These are phyloP conservation scores for Penicillium sp. DNA, from an alignment of 2,329 filamentous ascomycete genomes.

Conservation along the genomic window DNA sequence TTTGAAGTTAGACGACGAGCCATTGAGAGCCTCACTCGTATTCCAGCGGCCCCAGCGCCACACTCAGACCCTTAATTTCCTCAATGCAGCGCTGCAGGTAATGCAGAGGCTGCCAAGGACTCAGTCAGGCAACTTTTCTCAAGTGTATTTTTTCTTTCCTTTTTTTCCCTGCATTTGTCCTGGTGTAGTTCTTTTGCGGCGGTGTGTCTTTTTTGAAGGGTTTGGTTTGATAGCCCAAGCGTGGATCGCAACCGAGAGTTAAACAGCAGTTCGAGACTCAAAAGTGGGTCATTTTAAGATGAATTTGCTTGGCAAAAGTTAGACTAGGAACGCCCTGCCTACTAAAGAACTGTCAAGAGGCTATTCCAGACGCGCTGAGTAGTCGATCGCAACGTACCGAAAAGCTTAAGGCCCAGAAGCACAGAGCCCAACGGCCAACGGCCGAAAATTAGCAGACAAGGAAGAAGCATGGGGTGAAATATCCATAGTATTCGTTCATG, in stretches of 20 bases:
- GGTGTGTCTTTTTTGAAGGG: no score
- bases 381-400: neutral
- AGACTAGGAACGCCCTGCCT: neutral
- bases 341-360: neutral
- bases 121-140: no score
- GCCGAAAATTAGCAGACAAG: neutral
- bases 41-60: slow-evolving; percentile 4
- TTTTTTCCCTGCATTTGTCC: no score
- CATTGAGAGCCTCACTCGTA: slow-evolving; percentile 4
- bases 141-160: no score
- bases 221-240: neutral
- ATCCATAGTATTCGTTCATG: neutral
- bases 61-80: neutral
- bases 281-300: slow-evolving; percentile 1
- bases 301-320: neutral
- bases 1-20: neutral
- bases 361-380: neutral
- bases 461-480: neutral
- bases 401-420: neutral
- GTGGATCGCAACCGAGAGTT: neutral
- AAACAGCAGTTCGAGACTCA: neutral
- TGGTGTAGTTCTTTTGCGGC: no score
- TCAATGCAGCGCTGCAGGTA: neutral
- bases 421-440: neutral
- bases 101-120: no score